A percentile compares a stretch with the other conserved stretches of the same genome.
Conservation (phyloP, 441 rosid genomes). For the Adansonia grandidieri region DNA sequence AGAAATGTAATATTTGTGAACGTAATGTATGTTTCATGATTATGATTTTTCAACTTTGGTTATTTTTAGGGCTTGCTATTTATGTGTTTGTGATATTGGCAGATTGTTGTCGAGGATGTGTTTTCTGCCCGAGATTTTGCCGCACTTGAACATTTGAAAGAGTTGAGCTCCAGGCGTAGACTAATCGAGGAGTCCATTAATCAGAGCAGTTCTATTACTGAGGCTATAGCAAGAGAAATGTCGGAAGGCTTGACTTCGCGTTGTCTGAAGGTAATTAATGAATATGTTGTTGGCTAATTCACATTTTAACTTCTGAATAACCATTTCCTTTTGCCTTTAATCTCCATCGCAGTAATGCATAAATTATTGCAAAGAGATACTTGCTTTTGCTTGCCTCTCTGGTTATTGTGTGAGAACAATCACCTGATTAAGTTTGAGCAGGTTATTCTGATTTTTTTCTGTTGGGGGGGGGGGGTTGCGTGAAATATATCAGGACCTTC, state of each 20-base stretch:
- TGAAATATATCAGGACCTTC: constrained; percentile 54
- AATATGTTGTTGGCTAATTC: neutral
- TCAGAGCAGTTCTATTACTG: constrained; percentile 51
- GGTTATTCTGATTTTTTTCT: constrained; percentile 17
- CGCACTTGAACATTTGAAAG: constrained; percentile 60
- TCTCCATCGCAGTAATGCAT: neutral
- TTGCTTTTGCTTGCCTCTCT: constrained; percentile 8
- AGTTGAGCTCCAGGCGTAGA: constrained; percentile 66
- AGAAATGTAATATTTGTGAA: neutral
- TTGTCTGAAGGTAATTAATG: constrained; percentile 51
- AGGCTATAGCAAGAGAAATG: constrained; percentile 72
- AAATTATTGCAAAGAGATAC: neutral
- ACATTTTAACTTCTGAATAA: neutral
- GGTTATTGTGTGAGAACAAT: neutral
- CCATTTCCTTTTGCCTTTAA: neutral
- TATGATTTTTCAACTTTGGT: neutral
- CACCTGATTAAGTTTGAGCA: neutral
- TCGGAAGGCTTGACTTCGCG: constrained; percentile 65
- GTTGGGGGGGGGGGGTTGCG: neutral
- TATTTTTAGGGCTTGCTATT: neutral
- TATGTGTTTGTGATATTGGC: constrained; percentile 25
- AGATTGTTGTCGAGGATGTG: constrained; percentile 67
- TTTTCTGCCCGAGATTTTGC: constrained; percentile 51
- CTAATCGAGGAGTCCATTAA: constrained; percentile 68
- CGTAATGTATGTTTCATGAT: constrained; percentile 6